Percentiles rank a stretch among this genome's conserved stretches.
Evolutionary conservation across 2,329 filamentous ascomycete genomes (phyloP).

Genomic region (Aspergillus novofumigatus): DNA sequence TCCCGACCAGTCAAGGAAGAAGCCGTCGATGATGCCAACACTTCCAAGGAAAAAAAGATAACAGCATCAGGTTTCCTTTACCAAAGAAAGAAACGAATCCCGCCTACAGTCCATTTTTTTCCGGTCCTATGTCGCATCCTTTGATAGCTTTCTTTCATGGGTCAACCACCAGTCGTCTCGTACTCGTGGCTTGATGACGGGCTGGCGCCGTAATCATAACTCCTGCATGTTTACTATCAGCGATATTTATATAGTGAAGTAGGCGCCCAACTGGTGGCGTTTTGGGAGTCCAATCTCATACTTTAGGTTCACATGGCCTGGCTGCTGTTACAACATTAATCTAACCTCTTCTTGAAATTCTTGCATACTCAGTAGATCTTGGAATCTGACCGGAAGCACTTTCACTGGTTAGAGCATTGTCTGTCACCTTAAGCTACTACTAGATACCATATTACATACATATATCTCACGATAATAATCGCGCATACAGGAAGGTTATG

Average conservation of each 20-base stretch:
- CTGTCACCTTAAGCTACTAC: neutral
- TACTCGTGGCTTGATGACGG: conserved; percentile 1
- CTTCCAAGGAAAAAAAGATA: neutral
- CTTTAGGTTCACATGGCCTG: neutral
- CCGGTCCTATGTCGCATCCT: neutral
- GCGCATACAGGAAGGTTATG: neutral
- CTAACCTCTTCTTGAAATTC: neutral
- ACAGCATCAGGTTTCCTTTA: neutral
- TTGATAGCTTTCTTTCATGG: neutral
- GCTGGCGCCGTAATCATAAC: conserved; percentile 1
- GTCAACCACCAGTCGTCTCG: neutral
- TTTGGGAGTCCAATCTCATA: neutral
- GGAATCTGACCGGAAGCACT: neutral
- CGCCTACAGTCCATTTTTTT: neutral
- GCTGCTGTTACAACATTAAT: neutral
- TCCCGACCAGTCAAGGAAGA: conserved; percentile 6
- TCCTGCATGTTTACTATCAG: neutral
- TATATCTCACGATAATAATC: neutral
- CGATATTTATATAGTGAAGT: neutral
- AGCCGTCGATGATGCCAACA: conserved; percentile 10
- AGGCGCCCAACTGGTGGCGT: neutral
- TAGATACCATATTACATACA: neutral
- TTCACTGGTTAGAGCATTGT: neutral
- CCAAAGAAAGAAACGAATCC: neutral
- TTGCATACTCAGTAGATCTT: neutral